These are phyloP conservation scores for Colletotrichum spinosum DNA, from an alignment of 2,329 filamentous ascomycete species.

Conservation along the genomic window DNA sequence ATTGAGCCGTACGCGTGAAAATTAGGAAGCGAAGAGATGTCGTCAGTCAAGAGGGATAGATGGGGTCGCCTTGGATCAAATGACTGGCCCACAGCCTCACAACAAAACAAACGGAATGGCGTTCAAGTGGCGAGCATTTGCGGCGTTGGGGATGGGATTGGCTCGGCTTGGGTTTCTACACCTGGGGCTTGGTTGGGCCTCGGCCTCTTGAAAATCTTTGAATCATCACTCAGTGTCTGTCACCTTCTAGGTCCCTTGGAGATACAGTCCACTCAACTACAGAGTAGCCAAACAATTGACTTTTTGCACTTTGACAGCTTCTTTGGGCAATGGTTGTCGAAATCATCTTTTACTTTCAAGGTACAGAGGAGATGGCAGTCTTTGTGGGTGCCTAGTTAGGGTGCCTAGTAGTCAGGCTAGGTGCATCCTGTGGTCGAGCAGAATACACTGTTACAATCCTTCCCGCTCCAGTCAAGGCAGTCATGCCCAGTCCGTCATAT, in stretches of 20 bases:
- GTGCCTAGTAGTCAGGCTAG: conserved; percentile 14
- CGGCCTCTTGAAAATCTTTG: neutral
- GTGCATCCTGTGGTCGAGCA: neutral
- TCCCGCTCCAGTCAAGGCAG: conserved; percentile 20
- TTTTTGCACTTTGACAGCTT: neutral
- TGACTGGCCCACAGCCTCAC: neutral
- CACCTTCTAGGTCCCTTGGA: neutral
- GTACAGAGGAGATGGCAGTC: conserved; percentile 23
- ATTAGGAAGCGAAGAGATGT: neutral
- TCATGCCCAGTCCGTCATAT: neutral
- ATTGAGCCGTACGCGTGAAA: neutral
- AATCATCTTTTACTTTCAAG: conserved; percentile 1
- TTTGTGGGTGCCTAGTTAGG: conserved; percentile 13
- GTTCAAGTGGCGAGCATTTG: conserved; percentile 9
- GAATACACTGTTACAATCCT: neutral
- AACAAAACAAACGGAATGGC: conserved; percentile 3
- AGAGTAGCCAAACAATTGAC: neutral
- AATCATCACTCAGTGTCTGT: too few species aligned
- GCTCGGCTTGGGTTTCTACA: neutral
- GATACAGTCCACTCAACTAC: neutral
- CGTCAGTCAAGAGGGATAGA: too few species aligned
- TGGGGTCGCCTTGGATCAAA: neutral
- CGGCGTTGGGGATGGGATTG: conserved; percentile 19
- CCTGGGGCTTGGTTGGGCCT: neutral
- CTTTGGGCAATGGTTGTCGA: too few species aligned